Base-by-base conservation (phyloP, 305 asterid species). In the Plantago lanceolata region DNA sequence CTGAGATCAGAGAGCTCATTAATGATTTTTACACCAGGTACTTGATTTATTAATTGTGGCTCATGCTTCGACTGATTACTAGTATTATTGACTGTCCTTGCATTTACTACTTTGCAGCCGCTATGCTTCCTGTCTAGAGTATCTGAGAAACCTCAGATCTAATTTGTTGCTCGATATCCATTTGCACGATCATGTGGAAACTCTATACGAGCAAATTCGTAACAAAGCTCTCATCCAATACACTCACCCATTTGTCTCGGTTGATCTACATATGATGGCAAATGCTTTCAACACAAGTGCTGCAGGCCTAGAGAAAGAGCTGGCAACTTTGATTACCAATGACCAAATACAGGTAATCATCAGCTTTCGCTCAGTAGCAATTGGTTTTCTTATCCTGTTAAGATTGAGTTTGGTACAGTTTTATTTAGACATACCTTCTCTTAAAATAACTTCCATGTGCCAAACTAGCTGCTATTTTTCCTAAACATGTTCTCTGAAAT, bases 211-310 rank as follows among this genome's bases (percentile, higher is more conserved):
- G 69, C 90, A 87, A 68, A 89, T 93, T 76, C 99, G 97, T 1
- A 85, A 75, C 86, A 93, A 93, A 79, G 99, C 99, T 62, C 89
- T 93, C 68, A 90, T 89, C 66, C 99, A 93, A 79, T 93, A 89
- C 79, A 93, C 97, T 15, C 86, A 80, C 67, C 99, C 97, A 4
- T 93, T 90, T 63, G 80, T 89, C 71, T 93, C 99, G 43, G 99
- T 90, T 59, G 97, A 89, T 77, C 85, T 93, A 61, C 72, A 71
- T 57, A 87, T 84, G 96, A 93, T 93, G 99, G 99, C 97, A 65
- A 79, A 78, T 74, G 99, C 99, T 71, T 90, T 93, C 76, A 87
- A 86, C 74, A 84, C 97, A 17, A 86, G 75, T 57, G 63, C 88
- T 61, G 11, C 93, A 0, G 90, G 86, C 65, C 78, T 93, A 78